Evolutionary conservation across 441 rosid genomes (phyloP).

Genomic region (Euphorbia neoarborescens): DNA sequence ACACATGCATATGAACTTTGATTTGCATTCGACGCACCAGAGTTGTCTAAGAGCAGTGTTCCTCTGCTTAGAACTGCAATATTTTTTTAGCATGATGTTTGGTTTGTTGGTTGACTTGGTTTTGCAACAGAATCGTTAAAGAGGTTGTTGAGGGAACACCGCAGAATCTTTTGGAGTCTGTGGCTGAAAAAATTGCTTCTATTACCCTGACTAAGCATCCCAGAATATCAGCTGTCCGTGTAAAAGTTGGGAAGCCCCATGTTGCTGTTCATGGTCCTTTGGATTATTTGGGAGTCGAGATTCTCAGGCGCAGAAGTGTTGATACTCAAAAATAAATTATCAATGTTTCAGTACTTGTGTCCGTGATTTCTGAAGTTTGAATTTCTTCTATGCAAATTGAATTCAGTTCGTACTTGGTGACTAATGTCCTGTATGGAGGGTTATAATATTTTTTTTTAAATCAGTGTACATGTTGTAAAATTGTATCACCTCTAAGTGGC

Average conservation of each 20-base stretch:
- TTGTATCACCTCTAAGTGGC: no score
- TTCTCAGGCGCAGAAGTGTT: conserved; percentile 38
- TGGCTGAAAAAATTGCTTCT: conserved; percentile 57
- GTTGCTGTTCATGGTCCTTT: conserved; percentile 59
- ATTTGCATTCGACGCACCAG: background rate
- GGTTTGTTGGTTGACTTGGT: conserved; percentile 1
- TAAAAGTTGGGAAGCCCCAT: conserved; percentile 71
- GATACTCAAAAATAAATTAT: no score
- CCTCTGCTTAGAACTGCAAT: background rate
- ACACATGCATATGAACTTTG: background rate
- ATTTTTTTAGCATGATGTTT: background rate
- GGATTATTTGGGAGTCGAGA: conserved; percentile 78
- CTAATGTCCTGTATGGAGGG: background rate
- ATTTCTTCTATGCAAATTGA: background rate
- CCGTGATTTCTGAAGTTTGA: background rate
- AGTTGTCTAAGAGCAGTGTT: background rate
- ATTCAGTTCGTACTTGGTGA: no score
- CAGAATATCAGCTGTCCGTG: conserved; percentile 49
- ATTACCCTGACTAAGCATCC: conserved; percentile 41
- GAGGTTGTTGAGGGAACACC: conserved; percentile 56
- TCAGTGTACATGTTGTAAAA: background rate
- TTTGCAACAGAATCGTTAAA: conserved; percentile 50
- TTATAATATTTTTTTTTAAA: background rate
- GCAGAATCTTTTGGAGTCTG: conserved; percentile 62
- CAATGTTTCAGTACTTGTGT: no score